phyloP scores from a whole-genome alignment of 345 rosid species.

The Luvunga scandens region DNA sequence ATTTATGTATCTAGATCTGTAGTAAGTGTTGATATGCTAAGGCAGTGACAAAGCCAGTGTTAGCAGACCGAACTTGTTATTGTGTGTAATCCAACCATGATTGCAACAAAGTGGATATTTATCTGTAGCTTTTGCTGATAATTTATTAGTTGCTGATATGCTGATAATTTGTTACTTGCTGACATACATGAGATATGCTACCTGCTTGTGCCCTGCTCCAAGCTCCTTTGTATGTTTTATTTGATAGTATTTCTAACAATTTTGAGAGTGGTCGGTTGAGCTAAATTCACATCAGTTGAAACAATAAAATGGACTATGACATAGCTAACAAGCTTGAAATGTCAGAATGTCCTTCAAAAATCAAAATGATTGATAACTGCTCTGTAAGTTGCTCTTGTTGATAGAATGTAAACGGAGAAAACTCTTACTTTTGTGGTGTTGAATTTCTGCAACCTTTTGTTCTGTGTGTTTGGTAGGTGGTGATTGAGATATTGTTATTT shows the following conservation, averaged over 20 bases:
- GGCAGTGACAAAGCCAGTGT: background rate
- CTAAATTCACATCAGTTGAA: background rate
- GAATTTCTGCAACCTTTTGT: too few relatives aligned
- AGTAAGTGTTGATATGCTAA: background rate
- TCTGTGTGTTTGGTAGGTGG: too few relatives aligned
- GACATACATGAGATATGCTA: background rate
- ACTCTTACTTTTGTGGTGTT: too few relatives aligned
- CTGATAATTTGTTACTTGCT: background rate
- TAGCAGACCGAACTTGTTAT: background rate
- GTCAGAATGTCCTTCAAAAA: background rate
- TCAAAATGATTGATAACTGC: background rate
- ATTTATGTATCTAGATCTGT: background rate
- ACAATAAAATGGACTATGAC: background rate
- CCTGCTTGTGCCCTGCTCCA: background rate
- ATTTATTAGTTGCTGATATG: background rate
- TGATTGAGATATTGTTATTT: too few relatives aligned
- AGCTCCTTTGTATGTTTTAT: background rate
- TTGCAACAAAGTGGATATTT: background rate
- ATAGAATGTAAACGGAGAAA: too few relatives aligned
- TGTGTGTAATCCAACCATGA: background rate
- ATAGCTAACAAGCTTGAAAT: background rate
- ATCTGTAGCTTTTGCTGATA: background rate
- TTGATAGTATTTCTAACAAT: background rate
- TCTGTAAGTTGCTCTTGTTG: too few relatives aligned
- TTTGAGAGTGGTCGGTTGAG: background rate